phyloP scores from a whole-genome alignment of 345 rosid genomes.

The Salix arbutifolia region DNA sequence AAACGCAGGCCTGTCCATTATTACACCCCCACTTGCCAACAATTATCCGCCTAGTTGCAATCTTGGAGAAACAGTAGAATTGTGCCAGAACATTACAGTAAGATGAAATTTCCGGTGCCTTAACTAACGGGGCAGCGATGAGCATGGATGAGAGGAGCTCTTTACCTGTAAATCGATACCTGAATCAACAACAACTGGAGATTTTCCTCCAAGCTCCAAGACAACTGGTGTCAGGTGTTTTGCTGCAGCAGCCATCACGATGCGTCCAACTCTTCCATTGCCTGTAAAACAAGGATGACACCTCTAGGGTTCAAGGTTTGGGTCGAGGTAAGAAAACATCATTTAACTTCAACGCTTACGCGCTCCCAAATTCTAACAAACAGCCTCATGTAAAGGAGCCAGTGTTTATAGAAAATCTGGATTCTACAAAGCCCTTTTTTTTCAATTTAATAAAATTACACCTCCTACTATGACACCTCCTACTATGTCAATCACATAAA shows the following conservation, averaged over 20 bases:
- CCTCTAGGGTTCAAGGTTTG: neutral
- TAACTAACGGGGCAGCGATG: neutral
- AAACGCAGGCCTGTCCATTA: constrained; percentile 87
- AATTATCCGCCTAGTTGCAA: constrained; percentile 72
- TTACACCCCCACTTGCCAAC: constrained; percentile 89
- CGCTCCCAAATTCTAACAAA: neutral
- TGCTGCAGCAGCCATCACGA: constrained; percentile 93
- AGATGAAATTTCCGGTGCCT: neutral
- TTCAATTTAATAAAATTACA: neutral
- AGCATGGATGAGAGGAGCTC: neutral
- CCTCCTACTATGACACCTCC: neutral
- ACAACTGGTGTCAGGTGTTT: constrained; percentile 91
- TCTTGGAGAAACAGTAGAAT: constrained; percentile 38
- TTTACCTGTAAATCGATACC: constrained; percentile 60
- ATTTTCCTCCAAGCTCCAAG: constrained; percentile 95
- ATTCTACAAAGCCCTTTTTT: neutral
- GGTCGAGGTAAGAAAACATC: neutral
- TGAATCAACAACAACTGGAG: constrained; percentile 79
- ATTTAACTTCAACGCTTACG: neutral
- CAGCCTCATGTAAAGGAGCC: neutral
- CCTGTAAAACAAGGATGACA: constrained; percentile 44
- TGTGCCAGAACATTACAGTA: constrained; percentile 8
- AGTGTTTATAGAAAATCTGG: neutral
- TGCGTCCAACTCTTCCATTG: constrained; percentile 62
- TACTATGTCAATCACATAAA: neutral